phyloP scores from a whole-genome alignment of 306 rosid species.

The Lotus japonicus region DNA sequence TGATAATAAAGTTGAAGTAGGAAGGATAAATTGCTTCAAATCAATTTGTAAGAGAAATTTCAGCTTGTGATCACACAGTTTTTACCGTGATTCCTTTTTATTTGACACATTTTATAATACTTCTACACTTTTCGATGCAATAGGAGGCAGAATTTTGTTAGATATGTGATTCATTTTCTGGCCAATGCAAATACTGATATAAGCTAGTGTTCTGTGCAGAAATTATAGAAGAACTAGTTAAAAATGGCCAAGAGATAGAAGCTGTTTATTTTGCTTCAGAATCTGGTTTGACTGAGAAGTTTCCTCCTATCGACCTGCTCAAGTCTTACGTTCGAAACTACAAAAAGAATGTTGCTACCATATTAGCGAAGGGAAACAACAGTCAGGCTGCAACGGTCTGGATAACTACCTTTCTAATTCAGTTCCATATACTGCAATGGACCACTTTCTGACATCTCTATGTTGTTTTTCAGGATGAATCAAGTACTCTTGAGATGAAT shows the following conservation, averaged over 20 bases:
- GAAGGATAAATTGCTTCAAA: neutral
- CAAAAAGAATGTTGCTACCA: slow-evolving; percentile 42
- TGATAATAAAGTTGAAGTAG: neutral
- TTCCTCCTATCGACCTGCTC: slow-evolving; percentile 53
- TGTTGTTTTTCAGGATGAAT: slow-evolving; percentile 53
- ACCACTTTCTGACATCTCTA: slow-evolving; percentile 7
- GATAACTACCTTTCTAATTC: slow-evolving; percentile 14
- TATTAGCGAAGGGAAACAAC: slow-evolving; percentile 43
- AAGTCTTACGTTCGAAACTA: slow-evolving; percentile 51
- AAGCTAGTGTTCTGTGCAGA: slow-evolving; percentile 40
- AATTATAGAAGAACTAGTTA: slow-evolving; percentile 62
- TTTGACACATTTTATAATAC: neutral
- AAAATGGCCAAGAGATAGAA: slow-evolving; percentile 70
- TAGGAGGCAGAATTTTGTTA: slow-evolving; percentile 5
- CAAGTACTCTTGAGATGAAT: slow-evolving; percentile 51
- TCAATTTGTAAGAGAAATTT: neutral
- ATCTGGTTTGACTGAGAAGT: slow-evolving; percentile 66
- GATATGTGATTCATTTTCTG: neutral
- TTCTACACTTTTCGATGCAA: neutral
- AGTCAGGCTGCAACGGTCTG: slow-evolving; percentile 51
- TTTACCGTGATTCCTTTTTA: slow-evolving; percentile 3
- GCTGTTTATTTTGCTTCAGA: slow-evolving; percentile 85
- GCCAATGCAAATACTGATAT: neutral
- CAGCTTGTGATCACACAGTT: neutral
- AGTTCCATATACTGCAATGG: neutral